Base-by-base conservation (phyloP, 257 asterid genomes). In the Voacanga thouarsii region DNA sequence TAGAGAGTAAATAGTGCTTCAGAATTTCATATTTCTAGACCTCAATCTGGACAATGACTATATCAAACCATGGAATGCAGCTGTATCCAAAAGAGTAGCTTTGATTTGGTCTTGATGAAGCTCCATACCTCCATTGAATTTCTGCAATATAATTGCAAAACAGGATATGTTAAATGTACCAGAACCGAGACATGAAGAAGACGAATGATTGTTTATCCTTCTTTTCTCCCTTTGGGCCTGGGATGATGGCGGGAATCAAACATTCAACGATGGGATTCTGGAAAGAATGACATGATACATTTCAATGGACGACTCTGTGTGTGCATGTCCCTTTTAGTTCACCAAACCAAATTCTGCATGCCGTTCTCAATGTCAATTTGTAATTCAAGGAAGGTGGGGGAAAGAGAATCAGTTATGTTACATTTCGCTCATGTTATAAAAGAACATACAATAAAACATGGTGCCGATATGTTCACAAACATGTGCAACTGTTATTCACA, bases 61-160 rank as follows among this genome's bases (percentile, higher is more conserved):
- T 45, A 83, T 76, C 84, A 88, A 76, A 63, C 92, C 94, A 56
- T 84, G 91, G 74, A 88, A 88, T 49, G 91, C 93, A 47, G 97
- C 95, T 6, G 91, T 83, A 65, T 91, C 95, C 78, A 88, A 74
- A 39, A 89, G 92, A 53, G 79, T 82, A 28, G 93, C 88, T 82
- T 91, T 89, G 81, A 91, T 91, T 26, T 91, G 91, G 70, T 91
- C 95, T 5, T 91, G 89, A 55, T 81, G 84, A 37, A 88, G 84
- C 39, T 87, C 92, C 71, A 83, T 84, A 18, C 88, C 91, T 77
- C 84, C 93, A 63, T 78, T 84, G 81, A 88, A 85, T 86, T 89
- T 92, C 97, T 91, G 89, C 43, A 33, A 37, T 5, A 37, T 30
- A 55, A 53, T 51, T 37, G 8, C 28, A 63, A 28, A 45, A 14